Evolutionary conservation across 2,329 filamentous ascomycete species (phyloP), one percentile per base, ranked within the genome.

Genomic region (Macrophomina phaseolina): DNA sequence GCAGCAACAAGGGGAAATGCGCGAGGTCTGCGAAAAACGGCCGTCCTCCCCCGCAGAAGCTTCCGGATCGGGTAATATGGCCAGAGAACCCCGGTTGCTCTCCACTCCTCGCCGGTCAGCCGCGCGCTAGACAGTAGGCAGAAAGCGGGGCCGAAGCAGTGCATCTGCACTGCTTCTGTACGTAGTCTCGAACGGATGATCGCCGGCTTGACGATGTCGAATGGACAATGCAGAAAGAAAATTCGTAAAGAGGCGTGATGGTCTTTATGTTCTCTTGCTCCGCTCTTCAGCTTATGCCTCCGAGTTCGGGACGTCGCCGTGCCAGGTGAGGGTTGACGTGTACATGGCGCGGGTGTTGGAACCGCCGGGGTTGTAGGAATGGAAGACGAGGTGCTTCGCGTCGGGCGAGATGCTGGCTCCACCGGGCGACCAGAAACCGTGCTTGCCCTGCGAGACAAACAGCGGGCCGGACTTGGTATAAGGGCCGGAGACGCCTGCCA

Each of bases 361-460:
- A 5, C 65, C 65, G 36, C 46, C 65, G 4, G 48, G 36, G 28
- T 53, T 38, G 49, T 67, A 67, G 6, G 65, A 49, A 40, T 67
- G 65, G 55, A 67, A 67, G n/a, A 67, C 45, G 12, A 67, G 28
- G 46, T 67, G 55, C 40, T 53, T 52, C 14, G 32, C 65, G 28
- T 67, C 65, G 18, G 48, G 14, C 1, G 65, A n/a, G 40, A 67
- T 55, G 56, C 56, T 67, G 30, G 65, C 65, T 40, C 65, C 65
- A n/a, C 65, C 65, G 18, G 65, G 65, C 11, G 65, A 67, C 65
- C 65, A 67, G 38, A 67, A 51, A 38, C 65, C 65, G 30, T 52
- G 48, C 16, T 9, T 55, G 38, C 56, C 48, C 38, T 65, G 63
- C 16, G 65, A 67, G 34, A 62, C 58, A 49, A 67, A 63, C 2